These are phyloP conservation scores for Camellia granthamiana DNA, from an alignment of 148 eudicot species.

Conservation along the genomic window DNA sequence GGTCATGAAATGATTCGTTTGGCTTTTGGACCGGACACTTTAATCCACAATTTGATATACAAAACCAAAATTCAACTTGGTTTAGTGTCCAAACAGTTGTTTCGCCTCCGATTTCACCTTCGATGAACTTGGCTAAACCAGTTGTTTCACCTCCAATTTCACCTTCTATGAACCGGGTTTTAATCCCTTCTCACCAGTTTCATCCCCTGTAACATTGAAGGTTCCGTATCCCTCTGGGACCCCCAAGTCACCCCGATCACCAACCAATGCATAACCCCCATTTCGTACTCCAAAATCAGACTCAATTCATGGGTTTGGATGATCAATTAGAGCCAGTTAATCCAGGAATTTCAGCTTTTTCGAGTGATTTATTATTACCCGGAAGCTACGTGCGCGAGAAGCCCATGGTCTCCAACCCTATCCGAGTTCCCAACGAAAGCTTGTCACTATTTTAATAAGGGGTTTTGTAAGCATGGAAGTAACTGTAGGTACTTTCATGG, in stretches of 20 bases:
- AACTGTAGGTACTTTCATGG: constrained; percentile 75
- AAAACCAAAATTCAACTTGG: constrained; percentile 40
- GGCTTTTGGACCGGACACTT: constrained; percentile 58
- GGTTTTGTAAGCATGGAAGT: constrained; percentile 79
- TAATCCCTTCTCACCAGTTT: constrained; percentile 34
- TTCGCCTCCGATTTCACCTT: constrained; percentile 40
- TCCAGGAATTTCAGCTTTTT: constrained; percentile 23
- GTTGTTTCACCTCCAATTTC: constrained; percentile 32
- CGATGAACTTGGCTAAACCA: constrained; percentile 23
- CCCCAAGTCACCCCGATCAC: constrained; percentile 28
- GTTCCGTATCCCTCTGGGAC: constrained; percentile 39
- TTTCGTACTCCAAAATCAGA: constrained; percentile 27
- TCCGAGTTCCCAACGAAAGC: constrained; percentile 58
- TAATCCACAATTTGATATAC: constrained; percentile 40
- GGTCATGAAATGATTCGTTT: constrained; percentile 60
- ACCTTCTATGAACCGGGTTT: constrained; percentile 24
- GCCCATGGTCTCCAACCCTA: constrained; percentile 31
- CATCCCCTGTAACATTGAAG: constrained; percentile 28
- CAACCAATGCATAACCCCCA: constrained; percentile 24
- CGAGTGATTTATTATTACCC: constrained; percentile 37
- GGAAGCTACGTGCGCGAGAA: constrained; percentile 38
- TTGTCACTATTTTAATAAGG: constrained; percentile 76
- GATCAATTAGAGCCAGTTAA: constrained; percentile 41
- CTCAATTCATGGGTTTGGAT: constrained; percentile 34
- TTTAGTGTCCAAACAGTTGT: constrained; percentile 23